Percentiles rank a stretch among this genome's conserved stretches.
Evolutionary conservation across 1,284 basidiomycete species (phyloP).

Genomic region (Apiotrichum domesticum): DNA sequence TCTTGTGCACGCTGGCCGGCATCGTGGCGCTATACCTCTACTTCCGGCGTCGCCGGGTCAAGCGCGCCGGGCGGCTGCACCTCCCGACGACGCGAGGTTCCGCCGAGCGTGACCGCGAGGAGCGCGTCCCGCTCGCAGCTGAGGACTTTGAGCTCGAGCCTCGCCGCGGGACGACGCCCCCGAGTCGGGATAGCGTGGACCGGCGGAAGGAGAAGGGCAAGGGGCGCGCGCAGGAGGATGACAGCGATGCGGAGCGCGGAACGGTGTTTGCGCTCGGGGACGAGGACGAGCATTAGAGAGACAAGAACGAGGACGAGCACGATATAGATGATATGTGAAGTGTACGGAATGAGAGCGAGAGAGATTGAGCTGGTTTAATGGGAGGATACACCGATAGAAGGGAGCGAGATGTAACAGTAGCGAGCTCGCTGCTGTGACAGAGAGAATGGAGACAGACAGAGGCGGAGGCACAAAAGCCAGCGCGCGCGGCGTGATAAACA

Average conservation of each 20-base stretch:
- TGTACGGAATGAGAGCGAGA: too few species aligned
- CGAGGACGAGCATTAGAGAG: constrained; percentile 35
- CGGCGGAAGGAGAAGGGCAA: constrained; percentile 23
- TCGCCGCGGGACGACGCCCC: constrained; percentile 17
- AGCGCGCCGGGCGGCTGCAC: not conserved
- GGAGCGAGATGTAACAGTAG: too few species aligned
- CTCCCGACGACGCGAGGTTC: constrained; percentile 16
- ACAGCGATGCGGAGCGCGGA: constrained; percentile 24
- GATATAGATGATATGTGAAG: too few species aligned
- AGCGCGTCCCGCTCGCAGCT: constrained; percentile 54
- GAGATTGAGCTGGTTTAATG: too few species aligned
- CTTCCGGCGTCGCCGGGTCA: constrained; percentile 24
- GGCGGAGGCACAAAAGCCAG: too few species aligned
- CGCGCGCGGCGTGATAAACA: too few species aligned
- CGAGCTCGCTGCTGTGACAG: too few species aligned
- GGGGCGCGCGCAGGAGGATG: constrained; percentile 11
- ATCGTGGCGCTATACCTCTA: constrained; percentile 54
- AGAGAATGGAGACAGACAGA: too few species aligned
- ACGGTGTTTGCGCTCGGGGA: constrained; percentile 52
- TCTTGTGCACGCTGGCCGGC: constrained; percentile 66
- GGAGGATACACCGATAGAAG: too few species aligned
- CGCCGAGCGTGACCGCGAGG: constrained; percentile 45
- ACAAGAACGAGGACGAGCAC: too few species aligned
- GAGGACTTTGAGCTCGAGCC: constrained; percentile 42
- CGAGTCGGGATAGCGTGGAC: not conserved